Conservation (phyloP, 805 yeast genomes). For the Wickerhamiella allomyrinae region DNA sequence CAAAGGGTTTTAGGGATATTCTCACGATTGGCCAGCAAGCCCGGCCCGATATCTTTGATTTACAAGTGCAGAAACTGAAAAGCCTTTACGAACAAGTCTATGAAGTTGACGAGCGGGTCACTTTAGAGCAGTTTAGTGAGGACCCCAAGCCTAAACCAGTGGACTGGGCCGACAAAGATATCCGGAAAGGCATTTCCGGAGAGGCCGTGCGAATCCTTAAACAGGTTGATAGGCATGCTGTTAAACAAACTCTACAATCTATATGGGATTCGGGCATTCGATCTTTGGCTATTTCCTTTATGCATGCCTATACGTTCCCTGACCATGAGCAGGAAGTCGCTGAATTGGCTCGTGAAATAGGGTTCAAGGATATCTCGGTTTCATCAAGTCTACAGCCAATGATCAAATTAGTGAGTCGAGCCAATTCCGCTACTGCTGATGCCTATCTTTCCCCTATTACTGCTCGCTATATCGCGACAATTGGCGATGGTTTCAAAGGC, state of each 20-base stretch:
- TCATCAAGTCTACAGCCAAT: constrained; percentile 61
- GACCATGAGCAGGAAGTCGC: constrained; percentile 52
- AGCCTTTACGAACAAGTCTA: constrained; percentile 61
- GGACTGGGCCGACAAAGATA: constrained; percentile 21
- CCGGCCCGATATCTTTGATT: constrained; percentile 77
- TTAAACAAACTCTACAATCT: constrained; percentile 30
- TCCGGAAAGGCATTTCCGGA: constrained; percentile 48
- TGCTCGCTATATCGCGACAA: constrained; percentile 44
- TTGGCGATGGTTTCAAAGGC: constrained; percentile 46
- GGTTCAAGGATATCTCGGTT: constrained; percentile 54
- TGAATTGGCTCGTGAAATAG: constrained; percentile 44
- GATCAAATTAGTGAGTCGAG: constrained; percentile 63
- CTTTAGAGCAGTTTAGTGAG: constrained; percentile 67
- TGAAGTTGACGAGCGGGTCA: constrained; percentile 83
- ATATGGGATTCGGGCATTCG: constrained; percentile 45
- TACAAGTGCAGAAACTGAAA: constrained; percentile 57
- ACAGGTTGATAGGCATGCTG: constrained; percentile 33
- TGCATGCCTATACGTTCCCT: constrained; percentile 63
- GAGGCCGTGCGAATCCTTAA: constrained; percentile 48
- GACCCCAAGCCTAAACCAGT: constrained; percentile 34
- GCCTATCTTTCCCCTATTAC: constrained; percentile 75
- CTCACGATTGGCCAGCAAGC: constrained; percentile 81
- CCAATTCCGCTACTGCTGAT: constrained; percentile 67
- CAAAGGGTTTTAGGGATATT: constrained; percentile 79
- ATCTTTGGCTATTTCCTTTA: constrained; percentile 56